These are phyloP conservation scores for Neocucurbitaria cava DNA, from an alignment of 2,329 filamentous ascomycete species.

Conservation along the genomic window DNA sequence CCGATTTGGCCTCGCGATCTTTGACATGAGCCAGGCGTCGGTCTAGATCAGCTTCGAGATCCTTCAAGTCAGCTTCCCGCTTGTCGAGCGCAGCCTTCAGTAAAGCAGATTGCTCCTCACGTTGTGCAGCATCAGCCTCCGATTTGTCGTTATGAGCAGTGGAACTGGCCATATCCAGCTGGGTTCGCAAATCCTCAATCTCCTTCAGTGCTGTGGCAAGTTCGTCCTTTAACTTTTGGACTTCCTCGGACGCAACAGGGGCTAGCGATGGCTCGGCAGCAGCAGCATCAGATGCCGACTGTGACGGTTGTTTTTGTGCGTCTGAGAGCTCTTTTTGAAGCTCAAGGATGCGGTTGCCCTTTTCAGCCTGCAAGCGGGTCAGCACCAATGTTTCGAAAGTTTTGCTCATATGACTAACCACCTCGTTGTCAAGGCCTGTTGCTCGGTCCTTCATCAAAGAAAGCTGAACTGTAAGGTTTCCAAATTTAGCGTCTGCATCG, in stretches of 20 bases:
- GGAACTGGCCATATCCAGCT: conserved; percentile 31
- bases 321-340: conserved; percentile 43
- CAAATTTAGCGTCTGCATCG: conserved; percentile 47
- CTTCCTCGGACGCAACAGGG: conserved; percentile 19
- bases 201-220: conserved; percentile 55
- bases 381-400: conserved; percentile 5
- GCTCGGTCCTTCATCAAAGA: conserved; percentile 67
- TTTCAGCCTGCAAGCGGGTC: conserved; percentile 40
- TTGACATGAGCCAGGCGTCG: conserved; percentile 23
- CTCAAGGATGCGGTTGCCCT: conserved; percentile 49
- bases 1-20: conserved; percentile 32
- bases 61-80: conserved; percentile 32
- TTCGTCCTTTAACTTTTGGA: conserved; percentile 41
- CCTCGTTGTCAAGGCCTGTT: conserved; percentile 69
- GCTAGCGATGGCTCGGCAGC: conserved; percentile 7
- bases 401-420: conserved; percentile 36
- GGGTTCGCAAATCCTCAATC: conserved; percentile 53
- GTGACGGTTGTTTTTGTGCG: conserved; percentile 28
- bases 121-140: conserved; percentile 54
- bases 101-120: conserved; percentile 52
- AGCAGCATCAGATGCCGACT: conserved; percentile 15
- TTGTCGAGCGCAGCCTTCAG: conserved; percentile 44
- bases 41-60: conserved; percentile 56
- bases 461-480: conserved; percentile 46
- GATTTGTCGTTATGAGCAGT: conserved; percentile 16